A percentile compares a stretch with the other conserved stretches of the same genome.
Evolutionary conservation across 1,139 yeast genomes (phyloP).

Genomic region (Saccharomyces uvarum): DNA sequence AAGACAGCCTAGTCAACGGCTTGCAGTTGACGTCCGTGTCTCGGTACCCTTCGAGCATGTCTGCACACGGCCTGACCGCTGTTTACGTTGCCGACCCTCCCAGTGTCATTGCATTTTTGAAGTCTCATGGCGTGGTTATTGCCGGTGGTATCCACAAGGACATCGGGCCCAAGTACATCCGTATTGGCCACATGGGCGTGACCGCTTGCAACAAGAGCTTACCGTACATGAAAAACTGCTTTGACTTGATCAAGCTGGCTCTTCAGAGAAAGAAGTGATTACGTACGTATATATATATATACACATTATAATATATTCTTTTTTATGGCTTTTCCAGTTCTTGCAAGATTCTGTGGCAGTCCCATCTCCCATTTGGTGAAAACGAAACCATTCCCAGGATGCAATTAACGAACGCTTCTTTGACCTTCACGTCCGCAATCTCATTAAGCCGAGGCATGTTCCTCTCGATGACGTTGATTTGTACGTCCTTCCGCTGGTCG

Average conservation of each 20-base stretch:
- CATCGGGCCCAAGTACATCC: conserved; percentile 72
- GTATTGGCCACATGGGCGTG: conserved; percentile 95
- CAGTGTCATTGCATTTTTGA: conserved; percentile 50
- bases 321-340: conserved; percentile 4
- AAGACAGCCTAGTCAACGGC: conserved; percentile 42
- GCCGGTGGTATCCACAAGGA: conserved; percentile 91
- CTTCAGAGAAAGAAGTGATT: background rate
- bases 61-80: conserved; percentile 86
- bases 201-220: conserved; percentile 40
- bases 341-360: conserved; percentile 28
- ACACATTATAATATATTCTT: background rate
- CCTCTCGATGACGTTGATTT: background rate
- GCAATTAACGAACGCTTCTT: conserved; percentile 18
- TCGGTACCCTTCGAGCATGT: conserved; percentile 41
- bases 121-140: conserved; percentile 63
- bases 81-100: conserved; percentile 76
- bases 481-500: background rate
- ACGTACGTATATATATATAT: background rate
- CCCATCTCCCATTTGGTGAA: conserved; percentile 34
- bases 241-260: conserved; percentile 32
- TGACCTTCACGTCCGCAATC: conserved; percentile 14
- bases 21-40: conserved; percentile 69
- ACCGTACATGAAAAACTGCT: conserved; percentile 35
- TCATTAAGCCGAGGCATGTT: conserved; percentile 24
- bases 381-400: conserved; percentile 36